phyloP scores from a whole-genome alignment of 345 rosid species.

The Pistacia atlantica region DNA sequence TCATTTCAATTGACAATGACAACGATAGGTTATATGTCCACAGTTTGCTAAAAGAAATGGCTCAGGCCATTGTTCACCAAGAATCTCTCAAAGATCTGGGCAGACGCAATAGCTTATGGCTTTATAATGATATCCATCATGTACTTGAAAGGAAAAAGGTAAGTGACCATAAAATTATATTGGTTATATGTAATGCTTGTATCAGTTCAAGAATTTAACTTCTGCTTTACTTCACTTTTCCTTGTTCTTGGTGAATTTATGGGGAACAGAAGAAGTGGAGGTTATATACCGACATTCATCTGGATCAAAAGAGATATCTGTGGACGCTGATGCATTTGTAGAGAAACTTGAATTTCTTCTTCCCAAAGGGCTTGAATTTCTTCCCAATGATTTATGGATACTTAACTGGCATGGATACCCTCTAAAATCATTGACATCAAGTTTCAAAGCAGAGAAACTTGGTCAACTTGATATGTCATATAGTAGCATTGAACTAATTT shows the following conservation, averaged over 20 bases:
- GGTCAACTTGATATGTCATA: conserved; percentile 18
- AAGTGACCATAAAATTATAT: neutral
- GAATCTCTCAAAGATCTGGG: conserved; percentile 4
- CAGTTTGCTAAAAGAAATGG: no score
- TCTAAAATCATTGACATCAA: neutral
- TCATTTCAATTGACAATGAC: no score
- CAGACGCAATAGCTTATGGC: neutral
- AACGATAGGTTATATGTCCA: no score
- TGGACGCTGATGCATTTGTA: no score
- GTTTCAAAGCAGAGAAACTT: conserved; percentile 16
- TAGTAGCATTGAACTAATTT: conserved; percentile 9
- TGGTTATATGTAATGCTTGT: neutral
- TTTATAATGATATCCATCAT: neutral
- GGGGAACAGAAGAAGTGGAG: conserved; percentile 14
- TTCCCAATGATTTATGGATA: conserved; percentile 9
- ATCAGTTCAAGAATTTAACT: neutral
- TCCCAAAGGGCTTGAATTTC: no score
- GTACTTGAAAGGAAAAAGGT: conserved; percentile 7
- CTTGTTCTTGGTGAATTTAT: neutral
- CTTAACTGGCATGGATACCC: conserved; percentile 20
- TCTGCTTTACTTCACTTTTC: neutral
- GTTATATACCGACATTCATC: neutral
- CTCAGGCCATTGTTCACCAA: neutral
- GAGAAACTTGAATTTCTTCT: no score
- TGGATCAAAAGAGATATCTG: neutral